These are phyloP conservation scores for Leptomonas seymouri DNA, from an alignment of 208 protist genomes.

Conservation along the genomic window DNA sequence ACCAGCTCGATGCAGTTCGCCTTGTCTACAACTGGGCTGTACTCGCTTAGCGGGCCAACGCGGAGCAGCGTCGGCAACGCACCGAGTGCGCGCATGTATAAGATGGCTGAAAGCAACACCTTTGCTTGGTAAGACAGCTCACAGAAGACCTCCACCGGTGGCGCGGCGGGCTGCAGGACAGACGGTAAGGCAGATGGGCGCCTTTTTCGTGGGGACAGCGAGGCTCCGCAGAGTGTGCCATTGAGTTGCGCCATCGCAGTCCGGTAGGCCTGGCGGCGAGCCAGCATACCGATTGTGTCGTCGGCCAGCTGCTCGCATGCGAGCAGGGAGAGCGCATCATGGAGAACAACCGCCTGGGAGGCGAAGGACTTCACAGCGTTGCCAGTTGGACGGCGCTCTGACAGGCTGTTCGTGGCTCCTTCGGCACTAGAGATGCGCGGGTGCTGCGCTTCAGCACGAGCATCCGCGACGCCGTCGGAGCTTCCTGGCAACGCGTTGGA, in stretches of 20 bases:
- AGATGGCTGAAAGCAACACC: slow-evolving; percentile 65
- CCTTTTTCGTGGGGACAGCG: background rate
- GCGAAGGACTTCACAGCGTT: slow-evolving; percentile 31
- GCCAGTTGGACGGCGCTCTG: background rate
- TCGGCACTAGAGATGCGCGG: background rate
- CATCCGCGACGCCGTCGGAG: slow-evolving; percentile 6
- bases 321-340: slow-evolving; percentile 47
- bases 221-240: slow-evolving; percentile 3
- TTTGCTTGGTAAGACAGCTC: slow-evolving; percentile 69
- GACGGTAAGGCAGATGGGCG: slow-evolving; percentile 16
- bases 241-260: slow-evolving; percentile 17
- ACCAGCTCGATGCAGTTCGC: slow-evolving; percentile 85
- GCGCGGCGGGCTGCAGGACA: slow-evolving; percentile 31
- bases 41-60: slow-evolving; percentile 59
- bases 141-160: slow-evolving; percentile 40
- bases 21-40: slow-evolving; percentile 74
- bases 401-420: background rate
- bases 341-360: slow-evolving; percentile 51
- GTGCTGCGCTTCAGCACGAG: background rate
- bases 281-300: slow-evolving; percentile 31
- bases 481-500: slow-evolving; percentile 9
- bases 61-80: slow-evolving; percentile 79
- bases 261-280: slow-evolving; percentile 22
- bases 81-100: slow-evolving; percentile 82
- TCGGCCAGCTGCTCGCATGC: slow-evolving; percentile 56